Evolutionary conservation across 768 basidiomycete genomes (phyloP).

Genomic region (Holtermannia corniformis): DNA sequence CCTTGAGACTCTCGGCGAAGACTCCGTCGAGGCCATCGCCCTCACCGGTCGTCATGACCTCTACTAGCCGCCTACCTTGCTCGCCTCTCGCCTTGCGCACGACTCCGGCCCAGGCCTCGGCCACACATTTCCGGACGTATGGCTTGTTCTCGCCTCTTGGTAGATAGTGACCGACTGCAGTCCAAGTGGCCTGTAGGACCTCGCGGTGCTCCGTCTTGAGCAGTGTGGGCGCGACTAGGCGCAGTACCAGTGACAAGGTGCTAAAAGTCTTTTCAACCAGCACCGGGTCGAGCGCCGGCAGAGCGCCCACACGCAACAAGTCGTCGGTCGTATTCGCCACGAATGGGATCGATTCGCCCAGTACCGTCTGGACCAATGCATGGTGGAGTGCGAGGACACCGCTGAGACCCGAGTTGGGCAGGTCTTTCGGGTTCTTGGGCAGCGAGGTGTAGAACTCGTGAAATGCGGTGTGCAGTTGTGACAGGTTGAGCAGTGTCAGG

Average conservation of each 20-base stretch:
- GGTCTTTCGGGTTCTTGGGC: slow-evolving; percentile 15
- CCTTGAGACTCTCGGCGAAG: slow-evolving; percentile 58
- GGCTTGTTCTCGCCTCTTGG: slow-evolving; percentile 22
- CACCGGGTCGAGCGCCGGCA: slow-evolving; percentile 30
- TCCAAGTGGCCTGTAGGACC: slow-evolving; percentile 20
- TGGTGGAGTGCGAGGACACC: slow-evolving; percentile 36
- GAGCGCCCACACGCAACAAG: slow-evolving; percentile 23
- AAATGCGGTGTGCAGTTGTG: slow-evolving; percentile 21
- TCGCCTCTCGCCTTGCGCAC: slow-evolving; percentile 61
- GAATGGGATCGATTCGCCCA: slow-evolving; percentile 23
- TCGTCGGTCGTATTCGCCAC: slow-evolving; percentile 17
- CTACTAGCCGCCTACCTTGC: slow-evolving; percentile 52
- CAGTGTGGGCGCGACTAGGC: slow-evolving; percentile 22
- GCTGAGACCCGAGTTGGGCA: slow-evolving; percentile 31
- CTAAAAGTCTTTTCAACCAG: slow-evolving; percentile 39
- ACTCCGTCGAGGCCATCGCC: slow-evolving; percentile 67
- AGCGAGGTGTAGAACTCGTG: slow-evolving; percentile 25
- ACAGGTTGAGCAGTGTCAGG: slow-evolving; percentile 36
- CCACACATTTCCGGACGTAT: slow-evolving; percentile 45
- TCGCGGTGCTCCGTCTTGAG: slow-evolving; percentile 15
- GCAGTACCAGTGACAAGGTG: slow-evolving; percentile 34
- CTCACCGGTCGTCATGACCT: slow-evolving; percentile 46
- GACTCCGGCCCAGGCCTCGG: slow-evolving; percentile 78
- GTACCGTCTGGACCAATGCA: slow-evolving; percentile 33
- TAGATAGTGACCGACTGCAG: slow-evolving; percentile 28